Base-by-base conservation (phyloP, 2,329 filamentous ascomycete genomes). In the Aspergillus fumigatiaffinis region DNA sequence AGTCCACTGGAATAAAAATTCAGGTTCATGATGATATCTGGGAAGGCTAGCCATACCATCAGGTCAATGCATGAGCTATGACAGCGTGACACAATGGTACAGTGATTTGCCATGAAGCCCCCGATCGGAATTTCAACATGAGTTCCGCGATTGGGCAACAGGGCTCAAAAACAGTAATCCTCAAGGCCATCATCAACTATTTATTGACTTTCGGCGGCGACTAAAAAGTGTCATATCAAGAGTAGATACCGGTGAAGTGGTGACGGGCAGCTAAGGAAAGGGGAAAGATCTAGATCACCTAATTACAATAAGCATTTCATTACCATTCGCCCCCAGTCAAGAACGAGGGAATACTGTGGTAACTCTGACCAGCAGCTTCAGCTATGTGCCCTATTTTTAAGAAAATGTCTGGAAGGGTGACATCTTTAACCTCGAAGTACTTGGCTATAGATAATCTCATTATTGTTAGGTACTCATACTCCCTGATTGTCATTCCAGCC, bases 81-180 rank as follows among this genome's bases (percentile, higher is more conserved):
- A 38, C 32, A 38, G 32, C 32, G 14, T 38, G 14, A 38, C 14
- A 38, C 32, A 38, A 38, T 17, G 14, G 14, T 38, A 38, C 32
- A 38, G 12, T 35, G 32, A 35, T 35, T 35, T 35, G 14, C 32
- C 32, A 56, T 51, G 17, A 44, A 51, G 44, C 55, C 54, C 61
- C 56, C 55, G 57, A 60, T 65, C 56, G 58, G 57, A 58, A 61
- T 41, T 53, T 58, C 53, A 56, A 50, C 32, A 50, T 47, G 53
- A 51, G 50, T 60, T 55, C 60, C 63, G 56, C 52, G 60, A 65
- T 61, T 63, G 63, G 63, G 46, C 28, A 50, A 48, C 56, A 58
- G 50, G 12, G 21, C 56, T 32, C 48, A 47, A 48, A 57, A 46
- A 32, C 21, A 57, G 53, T 53, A 49, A 55, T 41, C 48, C 57